Conservation (phyloP, 1,139 yeast genomes). For the Blastobotrys buckinghamii region DNA sequence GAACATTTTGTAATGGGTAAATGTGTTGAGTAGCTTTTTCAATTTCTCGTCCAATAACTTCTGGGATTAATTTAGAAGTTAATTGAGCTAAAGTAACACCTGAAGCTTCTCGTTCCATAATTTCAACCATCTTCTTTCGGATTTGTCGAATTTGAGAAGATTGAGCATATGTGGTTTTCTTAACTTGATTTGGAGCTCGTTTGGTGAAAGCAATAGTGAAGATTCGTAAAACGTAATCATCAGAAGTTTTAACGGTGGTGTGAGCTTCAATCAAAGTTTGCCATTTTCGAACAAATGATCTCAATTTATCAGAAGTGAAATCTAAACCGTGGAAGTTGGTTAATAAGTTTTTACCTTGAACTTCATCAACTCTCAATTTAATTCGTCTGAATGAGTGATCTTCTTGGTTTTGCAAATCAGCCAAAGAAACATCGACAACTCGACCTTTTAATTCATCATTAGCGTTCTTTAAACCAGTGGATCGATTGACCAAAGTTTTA, state of each 20-base stretch:
- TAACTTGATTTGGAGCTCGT: conserved; percentile 83
- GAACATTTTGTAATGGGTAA: conserved; percentile 87
- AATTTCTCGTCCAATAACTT: conserved; percentile 86
- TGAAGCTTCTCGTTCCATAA: conserved; percentile 80
- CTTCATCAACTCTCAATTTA: conserved; percentile 87
- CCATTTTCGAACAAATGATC: conserved; percentile 91
- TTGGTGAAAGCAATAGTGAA: conserved; percentile 91
- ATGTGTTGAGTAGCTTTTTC: conserved; percentile 79
- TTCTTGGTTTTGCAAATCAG: conserved; percentile 89
- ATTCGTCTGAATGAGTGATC: conserved; percentile 89
- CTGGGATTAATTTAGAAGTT: conserved; percentile 84
- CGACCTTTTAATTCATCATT: conserved; percentile 91
- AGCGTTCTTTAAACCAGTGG: conserved; percentile 88
- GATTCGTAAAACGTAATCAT: conserved; percentile 82
- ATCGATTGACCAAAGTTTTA: conserved; percentile 89
- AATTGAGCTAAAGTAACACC: conserved; percentile 82
- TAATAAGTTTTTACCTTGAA: conserved; percentile 85
- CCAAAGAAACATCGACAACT: conserved; percentile 78
- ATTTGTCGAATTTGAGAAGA: conserved; percentile 80
- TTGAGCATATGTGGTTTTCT: conserved; percentile 90
- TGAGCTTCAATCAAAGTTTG: conserved; percentile 88
- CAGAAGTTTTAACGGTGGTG: conserved; percentile 87
- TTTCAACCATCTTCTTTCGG: conserved; percentile 83
- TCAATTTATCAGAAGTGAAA: conserved; percentile 85
- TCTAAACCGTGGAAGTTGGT: conserved; percentile 95